Base-by-base conservation (phyloP, 2,329 filamentous ascomycete species). In the Metarhizium album region DNA sequence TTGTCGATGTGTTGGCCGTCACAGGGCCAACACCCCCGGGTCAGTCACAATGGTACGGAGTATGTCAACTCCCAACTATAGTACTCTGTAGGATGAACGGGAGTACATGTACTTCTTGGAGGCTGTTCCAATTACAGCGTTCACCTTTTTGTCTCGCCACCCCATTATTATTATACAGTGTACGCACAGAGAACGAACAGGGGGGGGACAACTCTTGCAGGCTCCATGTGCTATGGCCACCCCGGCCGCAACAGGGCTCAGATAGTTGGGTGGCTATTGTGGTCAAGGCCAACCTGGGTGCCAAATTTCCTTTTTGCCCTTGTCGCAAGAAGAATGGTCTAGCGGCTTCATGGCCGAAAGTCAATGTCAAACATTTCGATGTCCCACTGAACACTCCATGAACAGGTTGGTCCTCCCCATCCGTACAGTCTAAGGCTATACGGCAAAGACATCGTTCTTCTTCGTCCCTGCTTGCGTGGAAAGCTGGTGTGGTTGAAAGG, bases 201-300 rank as follows among this genome's bases (percentile, higher is more conserved):
- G 56, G 52, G 55, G 55, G 48, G 27, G 38, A 47, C 37, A 9
- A 49, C 47, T 43, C 46, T 53, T 53, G 55, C 51, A 57, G 51
- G 54, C 52, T 55, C 50, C 51, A 50, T 49, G 54, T 53, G 50
- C 54, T 56, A 54, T 48, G 42, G 46, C 52, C 52, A 50, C 53
- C 55, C 53, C 50, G 48, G 54, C 46, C 50, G 46, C 52, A 48
- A 50, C 54, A 53, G 51, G 54, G 54, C 50, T 51, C 33, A 24
- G 48, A 48, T 52, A 52, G 54, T 55, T 55, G 56, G 52, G 48
- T 55, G 54, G 51, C 50, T 47, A 50, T 48, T 51, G 45, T 50
- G 55, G 50, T 50, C 53, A 51, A 55, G 50, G 51, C 48, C 47
- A 52, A 50, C 45, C 45, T 42, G 43, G 38, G 43, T 52, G 47